phyloP scores from a whole-genome alignment of 768 basidiomycete species.

The Pulveroboletus frians region DNA sequence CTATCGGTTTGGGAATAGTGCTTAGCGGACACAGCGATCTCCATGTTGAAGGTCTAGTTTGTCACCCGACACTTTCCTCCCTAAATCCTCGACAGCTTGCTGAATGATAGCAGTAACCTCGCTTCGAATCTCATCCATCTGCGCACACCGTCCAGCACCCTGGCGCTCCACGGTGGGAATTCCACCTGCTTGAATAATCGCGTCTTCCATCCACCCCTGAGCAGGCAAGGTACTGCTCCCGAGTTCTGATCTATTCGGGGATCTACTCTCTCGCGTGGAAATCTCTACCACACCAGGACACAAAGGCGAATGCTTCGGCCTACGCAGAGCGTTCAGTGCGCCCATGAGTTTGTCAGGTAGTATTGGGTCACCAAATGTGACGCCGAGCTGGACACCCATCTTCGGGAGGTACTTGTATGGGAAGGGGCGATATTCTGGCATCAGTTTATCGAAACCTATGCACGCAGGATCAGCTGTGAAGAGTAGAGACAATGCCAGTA shows the following conservation, averaged over 20 bases:
- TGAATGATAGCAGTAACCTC: slow-evolving; percentile 53
- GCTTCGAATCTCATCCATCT: slow-evolving; percentile 41
- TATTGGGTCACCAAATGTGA: slow-evolving; percentile 80
- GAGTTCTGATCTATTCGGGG: not conserved
- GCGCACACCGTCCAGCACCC: slow-evolving; percentile 10
- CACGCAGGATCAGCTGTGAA: not conserved
- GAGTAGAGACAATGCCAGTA: not conserved
- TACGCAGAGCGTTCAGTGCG: slow-evolving; percentile 13
- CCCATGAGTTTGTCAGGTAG: slow-evolving; percentile 35
- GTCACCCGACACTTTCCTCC: slow-evolving; percentile 44
- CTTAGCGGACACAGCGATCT: not conserved
- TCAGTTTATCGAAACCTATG: slow-evolving; percentile 76
- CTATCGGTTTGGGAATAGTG: not conserved
- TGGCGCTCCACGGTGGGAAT: slow-evolving; percentile 5
- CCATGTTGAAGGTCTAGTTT: slow-evolving; percentile 19
- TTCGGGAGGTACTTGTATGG: slow-evolving; percentile 72
- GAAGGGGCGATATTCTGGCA: slow-evolving; percentile 79
- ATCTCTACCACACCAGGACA: not conserved
- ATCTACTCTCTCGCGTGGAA: not conserved
- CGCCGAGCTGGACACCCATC: slow-evolving; percentile 54
- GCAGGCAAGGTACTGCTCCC: not conserved
- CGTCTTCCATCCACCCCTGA: slow-evolving; percentile 13
- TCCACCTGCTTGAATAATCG: slow-evolving; percentile 4
- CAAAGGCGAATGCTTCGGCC: not conserved
- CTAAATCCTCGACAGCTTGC: slow-evolving; percentile 47